Percentiles rank a stretch among this genome's conserved stretches.
phyloP scores from a whole-genome alignment of 31 red algal species.

The Asparagopsis taxiformis region DNA sequence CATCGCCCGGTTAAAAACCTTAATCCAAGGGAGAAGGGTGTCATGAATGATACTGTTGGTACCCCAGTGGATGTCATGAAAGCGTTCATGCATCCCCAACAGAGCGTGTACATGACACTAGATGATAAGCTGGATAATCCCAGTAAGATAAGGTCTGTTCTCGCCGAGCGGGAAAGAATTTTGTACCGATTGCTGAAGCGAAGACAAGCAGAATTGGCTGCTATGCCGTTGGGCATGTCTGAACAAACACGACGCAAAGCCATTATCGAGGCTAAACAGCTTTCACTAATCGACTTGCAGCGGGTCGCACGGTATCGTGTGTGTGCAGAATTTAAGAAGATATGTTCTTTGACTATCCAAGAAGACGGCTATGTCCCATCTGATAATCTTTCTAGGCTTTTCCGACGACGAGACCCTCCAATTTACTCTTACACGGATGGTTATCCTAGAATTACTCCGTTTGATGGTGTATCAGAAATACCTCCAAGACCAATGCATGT shows the following conservation, averaged over 20 bases:
- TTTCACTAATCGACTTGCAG: slow-evolving; percentile 59
- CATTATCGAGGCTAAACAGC: slow-evolving; percentile 63
- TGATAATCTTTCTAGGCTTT: slow-evolving; percentile 45
- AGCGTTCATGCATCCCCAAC: slow-evolving; percentile 26
- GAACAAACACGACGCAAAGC: slow-evolving; percentile 63
- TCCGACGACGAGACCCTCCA: slow-evolving; percentile 48
- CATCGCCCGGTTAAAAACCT: slow-evolving; percentile 17
- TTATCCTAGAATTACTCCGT: slow-evolving; percentile 36
- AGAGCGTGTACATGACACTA: not conserved
- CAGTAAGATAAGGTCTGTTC: slow-evolving; percentile 39
- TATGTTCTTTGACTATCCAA: slow-evolving; percentile 41
- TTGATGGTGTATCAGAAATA: slow-evolving; percentile 46
- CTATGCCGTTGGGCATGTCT: slow-evolving; percentile 52
- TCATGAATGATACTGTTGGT: slow-evolving; percentile 28
- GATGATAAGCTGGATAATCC: slow-evolving; percentile 33
- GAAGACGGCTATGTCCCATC: slow-evolving; percentile 43
- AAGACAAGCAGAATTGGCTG: slow-evolving; percentile 49
- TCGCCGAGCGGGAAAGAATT: slow-evolving; percentile 55
- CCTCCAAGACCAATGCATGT: slow-evolving; percentile 22
- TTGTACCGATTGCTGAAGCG: slow-evolving; percentile 28
- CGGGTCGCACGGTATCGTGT: slow-evolving; percentile 52
- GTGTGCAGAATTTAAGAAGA: slow-evolving; percentile 60
- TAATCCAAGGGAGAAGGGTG: slow-evolving; percentile 17
- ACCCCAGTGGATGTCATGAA: slow-evolving; percentile 34
- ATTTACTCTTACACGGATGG: slow-evolving; percentile 70